A percentile compares a stretch with the other conserved stretches of the same genome.
Conservation (phyloP, 2,329 filamentous ascomycete genomes). For the Pyrenochaeta sp. region DNA sequence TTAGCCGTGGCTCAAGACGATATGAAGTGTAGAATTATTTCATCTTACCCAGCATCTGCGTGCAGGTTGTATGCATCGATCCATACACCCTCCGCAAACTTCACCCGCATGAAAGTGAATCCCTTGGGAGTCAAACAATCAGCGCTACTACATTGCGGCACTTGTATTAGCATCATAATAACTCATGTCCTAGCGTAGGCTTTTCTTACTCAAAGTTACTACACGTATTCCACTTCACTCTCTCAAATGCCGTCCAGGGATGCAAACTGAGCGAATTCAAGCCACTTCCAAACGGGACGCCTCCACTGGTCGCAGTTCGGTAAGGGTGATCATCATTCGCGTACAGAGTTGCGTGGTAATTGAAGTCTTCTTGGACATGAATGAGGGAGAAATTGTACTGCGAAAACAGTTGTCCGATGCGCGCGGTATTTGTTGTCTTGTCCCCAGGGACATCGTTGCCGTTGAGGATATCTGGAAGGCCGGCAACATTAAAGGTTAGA, state of each 20-base stretch:
- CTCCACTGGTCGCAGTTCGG: conserved; percentile 70
- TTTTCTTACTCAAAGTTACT: conserved; percentile 50
- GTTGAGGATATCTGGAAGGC: conserved; percentile 64
- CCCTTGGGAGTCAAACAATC: conserved; percentile 75
- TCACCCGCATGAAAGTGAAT: conserved; percentile 70
- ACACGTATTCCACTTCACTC: conserved; percentile 67
- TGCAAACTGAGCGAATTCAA: conserved; percentile 70
- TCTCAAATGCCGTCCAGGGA: conserved; percentile 62
- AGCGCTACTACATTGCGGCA: conserved; percentile 46
- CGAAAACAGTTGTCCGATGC: conserved; percentile 65
- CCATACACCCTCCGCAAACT: conserved; percentile 61
- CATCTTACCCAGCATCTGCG: conserved; percentile 67
- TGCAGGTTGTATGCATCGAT: conserved; percentile 73
- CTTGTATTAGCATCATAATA: not conserved
- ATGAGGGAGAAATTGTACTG: conserved; percentile 68
- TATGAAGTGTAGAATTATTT: too few species aligned
- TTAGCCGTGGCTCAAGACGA: too few species aligned
- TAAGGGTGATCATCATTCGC: conserved; percentile 65
- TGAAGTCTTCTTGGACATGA: conserved; percentile 74
- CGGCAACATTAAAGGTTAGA: conserved; percentile 67
- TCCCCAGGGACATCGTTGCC: conserved; percentile 68
- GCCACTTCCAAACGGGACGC: conserved; percentile 68
- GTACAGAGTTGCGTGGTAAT: conserved; percentile 69
- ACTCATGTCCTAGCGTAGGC: not conserved
- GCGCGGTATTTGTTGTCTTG: conserved; percentile 64